phyloP scores from a whole-genome alignment of 768 basidiomycete species.

The Kwoniella botswanensis region DNA sequence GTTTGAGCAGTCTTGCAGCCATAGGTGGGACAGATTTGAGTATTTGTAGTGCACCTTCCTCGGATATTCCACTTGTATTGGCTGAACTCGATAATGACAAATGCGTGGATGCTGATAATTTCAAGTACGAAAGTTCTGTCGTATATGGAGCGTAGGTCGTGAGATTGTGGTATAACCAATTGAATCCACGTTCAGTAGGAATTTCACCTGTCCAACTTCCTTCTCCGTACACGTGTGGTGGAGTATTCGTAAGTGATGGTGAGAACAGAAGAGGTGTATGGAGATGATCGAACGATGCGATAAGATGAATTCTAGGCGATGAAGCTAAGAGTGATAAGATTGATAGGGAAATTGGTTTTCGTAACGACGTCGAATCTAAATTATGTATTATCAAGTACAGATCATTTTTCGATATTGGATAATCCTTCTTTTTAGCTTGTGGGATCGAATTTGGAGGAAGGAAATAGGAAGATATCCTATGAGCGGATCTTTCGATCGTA shows the following conservation, averaged over 20 bases:
- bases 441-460: constrained; percentile 41
- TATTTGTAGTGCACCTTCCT: constrained; percentile 77
- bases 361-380: constrained; percentile 77
- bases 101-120: constrained; percentile 39
- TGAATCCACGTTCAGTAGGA: constrained; percentile 49
- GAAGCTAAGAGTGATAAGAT: constrained; percentile 74
- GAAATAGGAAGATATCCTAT: constrained; percentile 71
- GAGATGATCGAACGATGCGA: constrained; percentile 85
- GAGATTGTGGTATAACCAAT: constrained; percentile 73
- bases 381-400: constrained; percentile 87
- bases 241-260: constrained; percentile 55
- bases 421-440: constrained; percentile 18
- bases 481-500: constrained; percentile 68
- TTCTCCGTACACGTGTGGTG: constrained; percentile 35
- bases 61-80: constrained; percentile 61
- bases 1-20: constrained; percentile 77
- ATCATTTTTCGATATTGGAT: constrained; percentile 59
- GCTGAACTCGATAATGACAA: constrained; percentile 52
- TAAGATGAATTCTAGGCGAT: constrained; percentile 76
- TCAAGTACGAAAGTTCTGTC: constrained; percentile 65
- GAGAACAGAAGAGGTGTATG: constrained; percentile 83
- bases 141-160: constrained; percentile 85
- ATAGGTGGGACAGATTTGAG: constrained; percentile 85
- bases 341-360: constrained; percentile 68
- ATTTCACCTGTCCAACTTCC: constrained; percentile 61